Conservation (phyloP, 75 land plant species). For the Isoetes taiwanensis region DNA sequence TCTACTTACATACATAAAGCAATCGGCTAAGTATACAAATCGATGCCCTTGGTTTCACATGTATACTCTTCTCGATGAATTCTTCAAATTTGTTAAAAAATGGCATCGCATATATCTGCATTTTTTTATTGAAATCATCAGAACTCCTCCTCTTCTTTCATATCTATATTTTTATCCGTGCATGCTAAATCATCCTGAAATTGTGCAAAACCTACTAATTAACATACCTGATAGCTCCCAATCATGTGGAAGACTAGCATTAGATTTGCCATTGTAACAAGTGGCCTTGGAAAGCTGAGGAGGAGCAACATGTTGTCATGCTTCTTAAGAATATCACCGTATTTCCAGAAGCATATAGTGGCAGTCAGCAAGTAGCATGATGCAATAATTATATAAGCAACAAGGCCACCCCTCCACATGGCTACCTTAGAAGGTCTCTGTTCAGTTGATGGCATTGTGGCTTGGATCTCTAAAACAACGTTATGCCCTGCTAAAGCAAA, state of each 20-base stretch:
- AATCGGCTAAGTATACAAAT: too few relatives aligned
- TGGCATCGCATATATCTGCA: too few relatives aligned
- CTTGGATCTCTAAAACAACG: conserved; percentile 1
- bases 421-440: conserved; percentile 1
- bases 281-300: background rate
- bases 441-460: background rate
- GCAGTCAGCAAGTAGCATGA: background rate
- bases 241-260: background rate
- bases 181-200: too few relatives aligned
- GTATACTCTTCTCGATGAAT: too few relatives aligned
- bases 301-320: background rate
- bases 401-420: background rate
- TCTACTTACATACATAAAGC: too few relatives aligned
- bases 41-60: too few relatives aligned
- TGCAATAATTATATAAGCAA: background rate
- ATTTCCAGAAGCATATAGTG: background rate
- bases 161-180: too few relatives aligned
- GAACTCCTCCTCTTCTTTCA: too few relatives aligned
- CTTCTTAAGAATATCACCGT: background rate
- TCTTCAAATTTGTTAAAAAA: too few relatives aligned
- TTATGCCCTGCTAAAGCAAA: conserved; percentile 1
- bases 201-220: too few relatives aligned
- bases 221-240: conserved; percentile 1
- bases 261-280: background rate
- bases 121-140: too few relatives aligned